Percentiles rank a stretch among this genome's conserved stretches.
Evolutionary conservation across 805 yeast species (phyloP).

Genomic region (Saccharomycopsis babjevae): DNA sequence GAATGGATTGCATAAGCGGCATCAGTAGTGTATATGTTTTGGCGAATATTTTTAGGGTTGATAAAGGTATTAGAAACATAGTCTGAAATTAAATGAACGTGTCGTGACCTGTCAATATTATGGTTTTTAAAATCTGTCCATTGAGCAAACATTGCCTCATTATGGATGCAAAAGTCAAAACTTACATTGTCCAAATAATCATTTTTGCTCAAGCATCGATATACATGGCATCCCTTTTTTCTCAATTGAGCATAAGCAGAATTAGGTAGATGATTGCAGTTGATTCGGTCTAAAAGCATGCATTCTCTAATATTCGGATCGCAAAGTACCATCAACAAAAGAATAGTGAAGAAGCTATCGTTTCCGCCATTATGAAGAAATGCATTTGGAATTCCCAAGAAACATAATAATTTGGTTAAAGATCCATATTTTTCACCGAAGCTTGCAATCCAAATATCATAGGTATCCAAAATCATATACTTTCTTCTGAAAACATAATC

Average conservation of each 20-base stretch:
- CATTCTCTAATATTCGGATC: constrained; percentile 34
- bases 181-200: not conserved
- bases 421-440: constrained; percentile 35
- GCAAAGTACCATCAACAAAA: constrained; percentile 39
- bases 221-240: not conserved
- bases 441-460: constrained; percentile 31
- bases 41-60: not conserved
- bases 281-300: not conserved
- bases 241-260: not conserved
- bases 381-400: constrained; percentile 44
- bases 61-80: not conserved
- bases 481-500: constrained; percentile 19
- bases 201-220: not conserved
- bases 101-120: not conserved
- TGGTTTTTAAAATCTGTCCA: not conserved
- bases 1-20: not conserved
- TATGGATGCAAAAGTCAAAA: not conserved
- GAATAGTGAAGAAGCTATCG: constrained; percentile 54
- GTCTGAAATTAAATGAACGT: not conserved
- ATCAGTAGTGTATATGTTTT: not conserved
- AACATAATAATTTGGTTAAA: constrained; percentile 36
- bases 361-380: constrained; percentile 63
- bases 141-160: not conserved
- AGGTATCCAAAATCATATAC: constrained; percentile 35
- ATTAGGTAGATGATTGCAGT: not conserved